phyloP scores from a whole-genome alignment of 441 rosid genomes.

The Gossypium schwendimanii region DNA sequence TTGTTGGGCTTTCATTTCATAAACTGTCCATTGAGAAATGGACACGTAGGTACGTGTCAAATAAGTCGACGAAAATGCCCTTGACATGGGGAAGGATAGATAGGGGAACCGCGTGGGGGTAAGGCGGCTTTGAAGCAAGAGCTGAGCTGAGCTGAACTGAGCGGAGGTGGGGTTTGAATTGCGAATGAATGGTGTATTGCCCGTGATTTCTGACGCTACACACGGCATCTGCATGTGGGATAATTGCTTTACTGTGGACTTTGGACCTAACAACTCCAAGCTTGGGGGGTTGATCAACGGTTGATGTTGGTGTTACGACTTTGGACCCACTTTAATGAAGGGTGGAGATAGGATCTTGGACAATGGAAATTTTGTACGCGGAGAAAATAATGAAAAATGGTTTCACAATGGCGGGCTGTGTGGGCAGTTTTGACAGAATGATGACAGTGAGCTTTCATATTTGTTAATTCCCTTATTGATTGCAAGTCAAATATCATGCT shows the following conservation, averaged over 20 bases:
- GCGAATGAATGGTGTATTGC: neutral
- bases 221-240: slow-evolving; percentile 26
- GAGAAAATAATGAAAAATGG: neutral
- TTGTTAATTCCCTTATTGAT: neutral
- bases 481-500: neutral
- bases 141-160: neutral
- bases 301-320: neutral
- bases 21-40: neutral
- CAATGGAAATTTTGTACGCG: slow-evolving; percentile 13
- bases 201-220: slow-evolving; percentile 35
- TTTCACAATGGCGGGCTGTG: neutral
- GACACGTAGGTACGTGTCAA: neutral
- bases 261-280: neutral
- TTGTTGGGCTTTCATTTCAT: neutral
- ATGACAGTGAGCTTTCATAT: slow-evolving; percentile 8
- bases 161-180: neutral
- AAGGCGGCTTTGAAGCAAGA: neutral
- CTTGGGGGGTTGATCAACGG: slow-evolving; percentile 11
- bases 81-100: neutral
- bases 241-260: neutral
- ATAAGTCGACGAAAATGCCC: neutral
- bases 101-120: slow-evolving; percentile 9
- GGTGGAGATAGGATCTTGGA: slow-evolving; percentile 9
- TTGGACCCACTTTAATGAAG: neutral
- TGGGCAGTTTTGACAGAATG: slow-evolving; percentile 2